A percentile compares a stretch with the other conserved stretches of the same genome.
These are phyloP conservation scores for Cryoendolithus antarcticus DNA, from an alignment of 2,329 filamentous ascomycete genomes.

Conservation along the genomic window DNA sequence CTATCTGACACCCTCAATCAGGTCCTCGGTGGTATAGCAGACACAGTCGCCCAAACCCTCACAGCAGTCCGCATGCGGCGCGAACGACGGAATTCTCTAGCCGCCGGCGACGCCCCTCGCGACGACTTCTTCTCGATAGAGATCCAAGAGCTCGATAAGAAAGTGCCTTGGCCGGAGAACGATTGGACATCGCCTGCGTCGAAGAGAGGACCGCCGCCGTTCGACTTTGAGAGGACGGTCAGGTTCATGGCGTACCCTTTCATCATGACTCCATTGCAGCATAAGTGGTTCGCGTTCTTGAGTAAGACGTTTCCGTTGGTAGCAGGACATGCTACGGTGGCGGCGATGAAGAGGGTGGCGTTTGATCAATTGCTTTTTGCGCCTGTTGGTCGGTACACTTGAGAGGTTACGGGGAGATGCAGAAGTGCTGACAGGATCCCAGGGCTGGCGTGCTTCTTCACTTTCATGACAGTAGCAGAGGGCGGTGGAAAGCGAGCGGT, in stretches of 20 bases:
- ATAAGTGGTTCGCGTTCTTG: conserved; percentile 89
- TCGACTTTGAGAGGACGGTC: conserved; percentile 89
- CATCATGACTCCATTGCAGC: conserved; percentile 87
- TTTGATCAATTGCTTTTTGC: conserved; percentile 92
- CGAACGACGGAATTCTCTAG: conserved; percentile 32
- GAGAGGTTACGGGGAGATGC: neutral
- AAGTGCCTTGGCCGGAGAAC: conserved; percentile 53
- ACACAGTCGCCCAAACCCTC: conserved; percentile 89
- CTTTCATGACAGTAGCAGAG: conserved; percentile 90
- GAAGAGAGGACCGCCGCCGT: conserved; percentile 59
- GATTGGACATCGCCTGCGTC: conserved; percentile 52
- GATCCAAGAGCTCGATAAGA: conserved; percentile 74
- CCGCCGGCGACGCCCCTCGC: conserved; percentile 48
- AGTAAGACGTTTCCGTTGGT: conserved; percentile 68
- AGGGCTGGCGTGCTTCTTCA: conserved; percentile 80
- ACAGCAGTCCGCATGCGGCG: conserved; percentile 61
- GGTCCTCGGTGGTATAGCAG: conserved; percentile 85
- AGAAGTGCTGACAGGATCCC: conserved; percentile 4
- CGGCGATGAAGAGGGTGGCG: conserved; percentile 78
- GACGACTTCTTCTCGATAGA: conserved; percentile 72
- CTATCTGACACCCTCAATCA: conserved; percentile 18
- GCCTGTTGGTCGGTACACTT: conserved; percentile 33
- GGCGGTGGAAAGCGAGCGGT: conserved; percentile 75
- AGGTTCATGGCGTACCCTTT: conserved; percentile 97
- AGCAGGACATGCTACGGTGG: conserved; percentile 44